Evolutionary conservation across 768 basidiomycete species (phyloP), one percentile per base, ranked within the genome.

Genomic region (Leccinellum rugosiceps): DNA sequence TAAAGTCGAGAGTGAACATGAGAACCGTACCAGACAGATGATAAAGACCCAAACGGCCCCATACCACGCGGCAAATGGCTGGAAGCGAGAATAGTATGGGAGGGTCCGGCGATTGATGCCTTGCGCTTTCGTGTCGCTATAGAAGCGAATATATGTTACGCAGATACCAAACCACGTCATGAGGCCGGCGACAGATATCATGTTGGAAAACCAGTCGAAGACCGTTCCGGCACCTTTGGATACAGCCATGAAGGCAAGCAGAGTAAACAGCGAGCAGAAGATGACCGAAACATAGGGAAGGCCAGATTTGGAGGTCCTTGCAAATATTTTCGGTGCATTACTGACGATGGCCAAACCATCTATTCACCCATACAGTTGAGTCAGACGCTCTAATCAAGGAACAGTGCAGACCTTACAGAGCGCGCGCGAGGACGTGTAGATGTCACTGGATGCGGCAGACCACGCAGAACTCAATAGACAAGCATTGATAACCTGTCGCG

Each of bases 271-370:
- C 3, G 88, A 77, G 65, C 83, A 87, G 67, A 88, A 80, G n/a
- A 82, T 64, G 57, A 98, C 78, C 21, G 90, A 81, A 43, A 83
- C 77, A 55, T 83, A 83, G 3, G 96, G 96, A 23, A 97, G 78
- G 50, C 96, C 96, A 26, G 74, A 79, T 58, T 78, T 80, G 41
- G 84, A 80, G 0, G 90, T 89, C 65, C 72, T 81, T 30, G 81
- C 66, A 76, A 98, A 95, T 57, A 95, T 74, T 56, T 74, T 84
- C 0, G 94, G 95, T 0, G 94, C 94, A 68, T 93, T 92, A 2
- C 90, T 87, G 32, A 83, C 77, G 15, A 80, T 65, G 26, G 94
- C 89, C 56, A 98, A 80, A 52, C 92, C 93, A 71, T 95, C 90
- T 89, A 58, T 26, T 38, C n/a, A 38, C 30, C 5, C 53, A 30